Evolutionary conservation across 768 basidiomycete genomes (phyloP).

Genomic region (Xerocomellus intermedius): DNA sequence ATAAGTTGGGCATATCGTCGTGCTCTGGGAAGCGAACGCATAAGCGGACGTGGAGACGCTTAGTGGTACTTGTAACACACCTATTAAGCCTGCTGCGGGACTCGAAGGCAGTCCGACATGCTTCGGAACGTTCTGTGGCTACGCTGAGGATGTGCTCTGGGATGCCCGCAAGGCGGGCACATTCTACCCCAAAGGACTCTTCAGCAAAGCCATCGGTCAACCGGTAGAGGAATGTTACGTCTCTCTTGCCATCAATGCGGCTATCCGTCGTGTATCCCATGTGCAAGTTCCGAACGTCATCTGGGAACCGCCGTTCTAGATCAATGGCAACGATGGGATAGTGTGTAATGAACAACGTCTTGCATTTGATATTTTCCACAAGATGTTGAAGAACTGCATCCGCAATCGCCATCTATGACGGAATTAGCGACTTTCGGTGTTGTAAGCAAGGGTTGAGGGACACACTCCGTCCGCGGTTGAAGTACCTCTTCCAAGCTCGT

Average conservation of each 20-base stretch:
- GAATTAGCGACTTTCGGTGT: slow-evolving; percentile 2
- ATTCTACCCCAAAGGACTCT: slow-evolving; percentile 92
- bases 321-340: slow-evolving; percentile 82
- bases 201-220: slow-evolving; percentile 69
- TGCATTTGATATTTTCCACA: slow-evolving; percentile 54
- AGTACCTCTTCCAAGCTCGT: slow-evolving; percentile 88
- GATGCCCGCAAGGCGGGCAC: slow-evolving; percentile 82
- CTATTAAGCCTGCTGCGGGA: slow-evolving; percentile 48
- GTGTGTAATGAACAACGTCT: slow-evolving; percentile 92
- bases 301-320: slow-evolving; percentile 57
- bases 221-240: slow-evolving; percentile 86
- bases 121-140: slow-evolving; percentile 55
- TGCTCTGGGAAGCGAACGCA: slow-evolving; percentile 15
- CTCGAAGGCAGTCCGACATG: slow-evolving; percentile 54
- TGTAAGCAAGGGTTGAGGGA: not conserved
- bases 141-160: slow-evolving; percentile 64
- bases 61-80: slow-evolving; percentile 32
- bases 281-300: slow-evolving; percentile 72
- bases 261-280: slow-evolving; percentile 79
- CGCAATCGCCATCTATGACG: slow-evolving; percentile 77
- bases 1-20: slow-evolving; percentile 30
- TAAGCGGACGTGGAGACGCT: not conserved
- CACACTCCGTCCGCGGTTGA: slow-evolving; percentile 86
- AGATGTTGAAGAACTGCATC: slow-evolving; percentile 76
- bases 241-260: slow-evolving; percentile 67